Evolutionary conservation across 176 grass and related monocot genomes (phyloP), one percentile per base, ranked within the genome.

Genomic region (Hyparrhenia diplandra): DNA sequence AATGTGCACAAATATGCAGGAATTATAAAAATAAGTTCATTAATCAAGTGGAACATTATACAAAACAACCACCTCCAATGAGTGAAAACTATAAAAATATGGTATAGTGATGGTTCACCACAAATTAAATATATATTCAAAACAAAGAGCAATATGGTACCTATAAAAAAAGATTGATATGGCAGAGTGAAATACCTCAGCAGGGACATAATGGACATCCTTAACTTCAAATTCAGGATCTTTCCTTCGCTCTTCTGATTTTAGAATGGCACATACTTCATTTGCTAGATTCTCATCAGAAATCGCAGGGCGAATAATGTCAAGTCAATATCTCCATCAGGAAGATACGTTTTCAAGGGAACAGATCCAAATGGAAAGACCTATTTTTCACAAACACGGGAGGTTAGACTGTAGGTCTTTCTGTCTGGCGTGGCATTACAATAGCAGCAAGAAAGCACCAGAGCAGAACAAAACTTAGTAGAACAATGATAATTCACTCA

Each of bases 281-380:
- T 88, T 88, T 82, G 90, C 92, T 71, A 98, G 73, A 40, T 63
- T 80, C 58, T 98, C 90, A 79, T 98, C 90, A 55, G 87, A 89
- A 66, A 32, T 90, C 2, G 80, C 83, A 13, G 84, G 7, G 37
- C 90, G 42, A 95, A 75, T 65, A 82, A 73, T 64, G 90, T 95
- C 72, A 98, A 78, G 68, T 98, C 95, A 42, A 98, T 95, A 82
- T 98, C 95, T 78, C 95, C 95, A 74, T 94, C 95, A 83, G 95
- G 95, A 81, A 98, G 92, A 86, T 98, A 98, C 1, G 95, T 94
- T 86, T 98, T 98, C 67, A 98, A 65, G 40, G 95, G 92, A 77
- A 94, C 90, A 35, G 95, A 98, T 74, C 95, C 95, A 72, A 92
- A 94, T 58, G 90, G 90, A 81, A 87, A 94, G 30, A 94, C 89